Evolutionary conservation across 176 grass and related monocot genomes (phyloP).

Genomic region (Triticum turgidum): DNA sequence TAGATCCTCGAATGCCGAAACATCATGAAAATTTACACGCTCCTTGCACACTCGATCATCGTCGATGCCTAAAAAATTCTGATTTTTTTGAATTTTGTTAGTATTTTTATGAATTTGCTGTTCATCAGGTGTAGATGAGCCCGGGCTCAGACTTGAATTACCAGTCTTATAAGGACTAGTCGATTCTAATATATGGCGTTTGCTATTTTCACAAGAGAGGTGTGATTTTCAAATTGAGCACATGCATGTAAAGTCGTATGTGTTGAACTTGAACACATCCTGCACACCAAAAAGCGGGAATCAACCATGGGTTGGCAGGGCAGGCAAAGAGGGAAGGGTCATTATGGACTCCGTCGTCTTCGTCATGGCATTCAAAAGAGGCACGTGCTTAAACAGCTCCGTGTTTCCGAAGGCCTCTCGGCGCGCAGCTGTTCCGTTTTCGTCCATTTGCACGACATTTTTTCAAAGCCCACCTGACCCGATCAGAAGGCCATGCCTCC

Average conservation of each 20-base stretch:
- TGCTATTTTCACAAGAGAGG: neutral
- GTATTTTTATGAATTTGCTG: too few species aligned
- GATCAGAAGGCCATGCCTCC: slow-evolving; percentile 30
- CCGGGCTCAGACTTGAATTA: too few species aligned
- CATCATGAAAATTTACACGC: too few species aligned
- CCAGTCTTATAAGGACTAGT: too few species aligned
- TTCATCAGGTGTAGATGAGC: too few species aligned
- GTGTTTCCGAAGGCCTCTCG: neutral
- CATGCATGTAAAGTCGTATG: neutral
- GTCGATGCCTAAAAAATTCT: too few species aligned
- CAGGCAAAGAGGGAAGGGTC: neutral
- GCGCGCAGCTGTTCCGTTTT: neutral
- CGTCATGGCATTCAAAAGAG: neutral
- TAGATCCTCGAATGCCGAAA: too few species aligned
- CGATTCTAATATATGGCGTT: neutral
- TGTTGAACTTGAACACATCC: neutral
- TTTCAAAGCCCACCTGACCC: slow-evolving; percentile 38
- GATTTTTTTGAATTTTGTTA: too few species aligned
- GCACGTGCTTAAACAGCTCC: slow-evolving; percentile 29
- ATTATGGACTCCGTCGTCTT: neutral
- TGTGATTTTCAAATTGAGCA: neutral
- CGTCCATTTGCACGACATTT: slow-evolving; percentile 21
- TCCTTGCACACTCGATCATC: too few species aligned
- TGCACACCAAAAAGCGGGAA: neutral
- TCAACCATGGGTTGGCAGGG: neutral